A percentile compares a stretch with the other conserved stretches of the same genome.
phyloP scores from a whole-genome alignment of 768 basidiomycete genomes.

The Mrakia frigida region DNA sequence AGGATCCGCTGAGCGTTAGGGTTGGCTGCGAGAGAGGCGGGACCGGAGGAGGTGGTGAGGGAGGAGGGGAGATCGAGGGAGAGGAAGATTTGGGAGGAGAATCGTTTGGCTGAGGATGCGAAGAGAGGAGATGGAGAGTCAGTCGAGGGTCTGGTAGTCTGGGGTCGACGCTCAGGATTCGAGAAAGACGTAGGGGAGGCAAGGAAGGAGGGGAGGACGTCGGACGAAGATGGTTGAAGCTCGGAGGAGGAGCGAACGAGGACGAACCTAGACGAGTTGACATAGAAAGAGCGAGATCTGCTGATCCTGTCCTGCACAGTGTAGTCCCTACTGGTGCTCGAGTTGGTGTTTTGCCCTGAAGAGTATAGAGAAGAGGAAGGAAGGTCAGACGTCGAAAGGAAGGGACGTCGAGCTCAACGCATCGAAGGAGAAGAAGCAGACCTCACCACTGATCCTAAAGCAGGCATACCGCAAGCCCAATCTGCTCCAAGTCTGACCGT shows the following conservation, averaged over 20 bases:
- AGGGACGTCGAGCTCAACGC: conserved; percentile 9
- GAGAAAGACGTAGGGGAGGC: background rate
- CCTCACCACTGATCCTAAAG: background rate
- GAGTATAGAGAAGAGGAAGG: background rate
- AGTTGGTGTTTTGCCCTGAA: background rate
- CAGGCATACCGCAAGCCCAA: conserved; percentile 23
- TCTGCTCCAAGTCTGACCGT: background rate
- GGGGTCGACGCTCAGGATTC: too few species aligned
- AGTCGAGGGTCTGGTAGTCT: background rate
- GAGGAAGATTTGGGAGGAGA: conserved; percentile 13
- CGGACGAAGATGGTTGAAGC: background rate
- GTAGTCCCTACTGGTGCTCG: conserved; percentile 18
- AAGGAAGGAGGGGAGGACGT: background rate
- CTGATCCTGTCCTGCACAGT: background rate
- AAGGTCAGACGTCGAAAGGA: background rate
- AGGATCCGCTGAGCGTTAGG: conserved; percentile 11
- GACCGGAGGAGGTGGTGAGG: background rate
- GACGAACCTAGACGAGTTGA: conserved; percentile 14
- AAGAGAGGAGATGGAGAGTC: background rate
- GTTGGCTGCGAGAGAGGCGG: background rate
- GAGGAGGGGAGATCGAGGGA: conserved; percentile 18
- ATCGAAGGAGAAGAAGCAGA: too few species aligned
- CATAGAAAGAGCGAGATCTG: conserved; percentile 23
- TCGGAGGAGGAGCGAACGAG: too few species aligned
- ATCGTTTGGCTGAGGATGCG: background rate